Base-by-base conservation (phyloP, 1,284 basidiomycete species). In the Malassezia cuniculi region DNA sequence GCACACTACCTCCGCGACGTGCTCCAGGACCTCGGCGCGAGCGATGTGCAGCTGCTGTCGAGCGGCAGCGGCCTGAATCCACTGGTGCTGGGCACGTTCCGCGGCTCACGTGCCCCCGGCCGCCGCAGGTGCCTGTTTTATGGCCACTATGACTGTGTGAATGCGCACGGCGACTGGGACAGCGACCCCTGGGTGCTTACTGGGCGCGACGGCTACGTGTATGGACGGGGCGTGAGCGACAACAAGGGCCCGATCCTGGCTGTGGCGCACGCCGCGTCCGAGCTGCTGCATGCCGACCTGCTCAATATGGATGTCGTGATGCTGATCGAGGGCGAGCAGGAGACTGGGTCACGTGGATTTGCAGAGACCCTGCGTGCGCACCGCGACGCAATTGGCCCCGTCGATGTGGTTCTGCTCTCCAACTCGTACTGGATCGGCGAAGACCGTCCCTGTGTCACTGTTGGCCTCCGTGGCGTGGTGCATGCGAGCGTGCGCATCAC, bases 351-450 rank as follows among this genome's bases (percentile, higher is more conserved):
- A 58, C 69, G 74, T 1, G 86, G 87, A 0, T 90, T 97, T 56
- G 75, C 72, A 29, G 77, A 81, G 18, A 76, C 81, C 0, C 81
- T 95, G 6, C 66, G 72, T 37, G 74, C 72, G 42, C 73, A 87
- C 68, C 84, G 85, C 24, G 33, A 36, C n/a, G 44, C 54, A 16
- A 48, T 63, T 10, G 60, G 60, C 16, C 19, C 24, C 5, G 53
- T 63, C 29, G 60, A 63, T 33, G 54, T 56, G 6, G 41, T 67
- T 18, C 40, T 60, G 11, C 42, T 52, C 14, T 71, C 70, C 56
- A 97, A 97, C 65, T 94, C 89, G 22, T 90, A 86, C 12, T 97
- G 90, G 89, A 83, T 95, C 50, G 82, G 82, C 21, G 86, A 94
- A 57, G 79, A 82, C 47, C 78, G 79, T n/a, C 89, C 90, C 0